Percentiles rank a stretch among this genome's conserved stretches.
Evolutionary conservation across 495 filamentous ascomycete genomes (phyloP).

Genomic region (Tuber borchii): DNA sequence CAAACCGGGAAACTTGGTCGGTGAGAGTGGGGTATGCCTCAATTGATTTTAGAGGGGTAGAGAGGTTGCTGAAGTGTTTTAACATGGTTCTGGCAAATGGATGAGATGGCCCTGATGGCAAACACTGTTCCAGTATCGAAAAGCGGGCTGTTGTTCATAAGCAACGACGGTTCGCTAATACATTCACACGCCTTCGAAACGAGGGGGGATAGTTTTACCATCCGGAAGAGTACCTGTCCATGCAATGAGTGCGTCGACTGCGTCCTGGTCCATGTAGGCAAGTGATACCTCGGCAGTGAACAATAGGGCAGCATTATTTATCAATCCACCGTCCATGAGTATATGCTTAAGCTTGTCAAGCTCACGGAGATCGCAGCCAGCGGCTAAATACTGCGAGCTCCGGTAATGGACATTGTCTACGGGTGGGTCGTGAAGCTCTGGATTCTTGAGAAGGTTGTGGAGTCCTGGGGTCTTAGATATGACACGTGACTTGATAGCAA

Average conservation of each 20-base stretch:
- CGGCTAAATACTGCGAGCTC: slow-evolving; percentile 65
- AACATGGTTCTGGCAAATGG: slow-evolving; percentile 88
- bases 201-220: slow-evolving; percentile 46
- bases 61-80: slow-evolving; percentile 70
- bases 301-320: slow-evolving; percentile 57
- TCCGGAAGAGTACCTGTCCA: slow-evolving; percentile 62
- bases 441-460: slow-evolving; percentile 48
- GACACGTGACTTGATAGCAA: slow-evolving; percentile 62
- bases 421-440: slow-evolving; percentile 43
- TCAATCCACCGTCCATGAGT: slow-evolving; percentile 52
- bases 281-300: slow-evolving; percentile 85
- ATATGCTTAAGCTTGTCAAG: slow-evolving; percentile 53
- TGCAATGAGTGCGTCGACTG: slow-evolving; percentile 63
- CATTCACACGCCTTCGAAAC: neutral
- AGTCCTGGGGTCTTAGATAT: slow-evolving; percentile 59
- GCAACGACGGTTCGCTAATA: slow-evolving; percentile 14
- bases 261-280: slow-evolving; percentile 78
- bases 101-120: slow-evolving; percentile 67
- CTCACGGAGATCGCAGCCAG: slow-evolving; percentile 76
- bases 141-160: slow-evolving; percentile 50
- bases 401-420: slow-evolving; percentile 51
- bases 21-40: slow-evolving; percentile 59
- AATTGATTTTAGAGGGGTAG: slow-evolving; percentile 67
- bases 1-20: slow-evolving; percentile 63
- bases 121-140: slow-evolving; percentile 81